These are phyloP conservation scores for Daedaleopsis sinensis DNA, from an alignment of 768 basidiomycete genomes.

Conservation along the genomic window DNA sequence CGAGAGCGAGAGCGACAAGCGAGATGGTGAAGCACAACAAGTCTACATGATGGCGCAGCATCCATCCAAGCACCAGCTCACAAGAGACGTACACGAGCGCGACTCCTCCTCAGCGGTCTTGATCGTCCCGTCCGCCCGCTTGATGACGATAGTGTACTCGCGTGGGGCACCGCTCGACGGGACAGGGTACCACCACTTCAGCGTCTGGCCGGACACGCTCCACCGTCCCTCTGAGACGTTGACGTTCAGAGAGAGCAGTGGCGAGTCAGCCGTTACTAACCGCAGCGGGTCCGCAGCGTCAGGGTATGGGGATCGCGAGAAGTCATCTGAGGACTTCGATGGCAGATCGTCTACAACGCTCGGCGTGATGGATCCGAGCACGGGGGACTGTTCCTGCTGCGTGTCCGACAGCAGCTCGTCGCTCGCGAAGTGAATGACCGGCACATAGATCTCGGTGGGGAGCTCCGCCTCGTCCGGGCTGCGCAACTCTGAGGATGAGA, in stretches of 20 bases:
- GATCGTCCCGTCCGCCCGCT: slow-evolving; percentile 34
- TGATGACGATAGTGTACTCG: slow-evolving; percentile 36
- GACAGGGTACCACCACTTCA: slow-evolving; percentile 45
- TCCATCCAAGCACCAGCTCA: slow-evolving; percentile 6
- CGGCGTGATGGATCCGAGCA: slow-evolving; percentile 2
- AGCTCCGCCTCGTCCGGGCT: slow-evolving; percentile 38
- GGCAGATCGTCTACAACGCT: slow-evolving; percentile 12
- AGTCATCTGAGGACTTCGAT: slow-evolving; percentile 11
- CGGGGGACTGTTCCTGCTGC: slow-evolving; percentile 6
- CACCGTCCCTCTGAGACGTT: slow-evolving; percentile 49
- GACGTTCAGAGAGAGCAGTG: slow-evolving; percentile 44
- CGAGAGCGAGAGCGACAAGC: too few relatives aligned
- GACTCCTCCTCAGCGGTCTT: slow-evolving; percentile 20
- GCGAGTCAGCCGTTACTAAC: slow-evolving; percentile 1
- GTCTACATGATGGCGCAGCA: slow-evolving; percentile 22
- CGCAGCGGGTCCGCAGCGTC: slow-evolving; percentile 7
- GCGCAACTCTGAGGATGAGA: slow-evolving; percentile 20
- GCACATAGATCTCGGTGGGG: slow-evolving; percentile 91
- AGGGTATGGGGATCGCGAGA: not conserved
- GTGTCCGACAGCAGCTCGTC: slow-evolving; percentile 30
- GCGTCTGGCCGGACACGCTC: slow-evolving; percentile 49
- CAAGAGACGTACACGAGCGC: not conserved
- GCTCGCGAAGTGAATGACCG: slow-evolving; percentile 85
- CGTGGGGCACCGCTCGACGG: slow-evolving; percentile 30
- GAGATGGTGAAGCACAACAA: not conserved